Evolutionary conservation across 495 filamentous ascomycete species (phyloP), one percentile per base, ranked within the genome.

Genomic region (Aspergillus mulundensis): DNA sequence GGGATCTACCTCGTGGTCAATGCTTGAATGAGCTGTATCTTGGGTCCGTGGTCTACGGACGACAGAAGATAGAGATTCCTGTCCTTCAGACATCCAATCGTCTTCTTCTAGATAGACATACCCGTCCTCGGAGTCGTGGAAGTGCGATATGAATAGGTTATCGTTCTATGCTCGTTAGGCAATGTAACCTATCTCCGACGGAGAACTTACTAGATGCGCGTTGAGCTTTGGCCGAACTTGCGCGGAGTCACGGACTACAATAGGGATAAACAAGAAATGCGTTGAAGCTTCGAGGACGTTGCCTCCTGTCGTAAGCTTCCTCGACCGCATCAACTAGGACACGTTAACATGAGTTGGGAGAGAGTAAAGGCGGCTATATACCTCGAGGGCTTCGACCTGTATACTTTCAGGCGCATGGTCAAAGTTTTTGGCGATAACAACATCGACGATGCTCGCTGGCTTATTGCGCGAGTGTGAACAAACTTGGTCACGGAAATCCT

Each of bases 321-420:
- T 87, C 7, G 86, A 87, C 18, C 90, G 88, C 61, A 94, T 86
- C 21, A 98, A 84, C 80, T 96, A 11, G 6, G 18, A 53, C 16
- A 24, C 23, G 45, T 71, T 25, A 69, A 57, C 21, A 54, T 42
- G 39, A 11, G 14, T 0, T 32, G 24, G 32, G 19, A 10, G 25
- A 14, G 4, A 25, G 19, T 30, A 1, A 24, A 10, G 14, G 10
- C n/a, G 12, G 7, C 16, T 10, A 19, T 18, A 6, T 68, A 86
- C 83, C 74, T 90, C 93, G 24, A 98, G 79, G 24, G 82, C 85
- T 64, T 96, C 90, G 36, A 91, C 84, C 71, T 98, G 94, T n/a
- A 97, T 79, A 40, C 83, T 79, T 20, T 81, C 72, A 24, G 76
- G 75, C 1, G 87, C 87, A 39, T 76, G 66, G 66, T 95, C 82